Evolutionary conservation across 1,284 basidiomycete genomes (phyloP), one percentile per base, ranked within the genome.

Genomic region (Takashimella tepidaria): DNA sequence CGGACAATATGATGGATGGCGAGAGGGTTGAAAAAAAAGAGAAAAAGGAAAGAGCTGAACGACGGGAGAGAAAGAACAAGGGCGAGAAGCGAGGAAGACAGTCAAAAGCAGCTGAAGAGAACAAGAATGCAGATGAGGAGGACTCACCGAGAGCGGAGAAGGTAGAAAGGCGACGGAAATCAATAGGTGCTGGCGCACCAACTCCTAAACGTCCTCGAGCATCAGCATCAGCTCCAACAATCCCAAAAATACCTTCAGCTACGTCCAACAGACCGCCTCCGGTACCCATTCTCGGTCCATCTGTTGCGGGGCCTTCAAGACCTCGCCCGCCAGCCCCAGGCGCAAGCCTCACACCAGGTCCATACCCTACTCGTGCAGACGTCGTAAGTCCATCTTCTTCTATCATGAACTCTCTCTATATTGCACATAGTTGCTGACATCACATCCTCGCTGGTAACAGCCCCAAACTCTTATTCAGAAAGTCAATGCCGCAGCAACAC

Each of bases 401-500:
- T 37, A 8, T 37, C 31, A 37, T 20, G 45, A n/a, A n/a, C n/a
- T n/a, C n/a, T n/a, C n/a, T n/a, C n/a, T n/a, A n/a, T n/a, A n/a
- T n/a, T n/a, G n/a, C n/a, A n/a, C n/a, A n/a, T n/a, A n/a, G n/a
- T n/a, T n/a, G n/a, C n/a, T n/a, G n/a, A n/a, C n/a, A n/a, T n/a
- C n/a, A n/a, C n/a, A n/a, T n/a, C n/a, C n/a, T n/a, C n/a, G n/a
- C n/a, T n/a, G n/a, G n/a, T n/a, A n/a, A 21, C 49, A 60, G 60
- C 60, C 59, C 4, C 61, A 63, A 19, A 55, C 57, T 3, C 58
- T 74, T 21, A 74, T 74, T 31, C 67, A 69, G 45, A 57, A 68
- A 27, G 72, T 74, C 37, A 74, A 74, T 49, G 61, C 62, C 27
- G 72, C 72, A 3, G 72, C 72, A 0, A 56, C 67, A 0, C 62